phyloP scores from a whole-genome alignment of 352 stramenopile genomes.

The Phytopythium helicoides region DNA sequence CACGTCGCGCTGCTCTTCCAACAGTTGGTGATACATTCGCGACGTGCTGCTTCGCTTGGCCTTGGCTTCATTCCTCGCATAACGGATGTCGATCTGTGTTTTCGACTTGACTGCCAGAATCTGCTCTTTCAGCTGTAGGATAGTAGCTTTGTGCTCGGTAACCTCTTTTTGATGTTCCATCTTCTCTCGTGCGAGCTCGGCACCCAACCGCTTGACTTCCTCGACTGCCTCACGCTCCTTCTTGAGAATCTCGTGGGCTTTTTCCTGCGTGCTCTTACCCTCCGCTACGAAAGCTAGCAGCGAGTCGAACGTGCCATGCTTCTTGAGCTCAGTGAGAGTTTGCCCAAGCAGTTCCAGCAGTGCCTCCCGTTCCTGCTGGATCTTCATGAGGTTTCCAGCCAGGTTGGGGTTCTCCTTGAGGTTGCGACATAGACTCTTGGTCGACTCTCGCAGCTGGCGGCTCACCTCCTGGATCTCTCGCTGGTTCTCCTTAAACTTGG shows the following conservation, averaged over 20 bases:
- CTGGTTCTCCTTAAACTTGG: conserved; percentile 93
- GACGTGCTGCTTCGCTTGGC: conserved; percentile 79
- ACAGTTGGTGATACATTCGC: conserved; percentile 77
- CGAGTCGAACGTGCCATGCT: conserved; percentile 70
- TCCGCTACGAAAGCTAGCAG: conserved; percentile 76
- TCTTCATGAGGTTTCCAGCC: conserved; percentile 90
- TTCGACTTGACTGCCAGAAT: conserved; percentile 82
- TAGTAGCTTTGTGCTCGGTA: conserved; percentile 58
- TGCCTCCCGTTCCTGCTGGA: conserved; percentile 86
- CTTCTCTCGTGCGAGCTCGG: conserved; percentile 77
- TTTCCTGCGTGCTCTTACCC: conserved; percentile 71
- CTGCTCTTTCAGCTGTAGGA: conserved; percentile 82
- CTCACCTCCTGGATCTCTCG: conserved; percentile 92
- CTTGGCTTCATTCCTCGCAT: conserved; percentile 79
- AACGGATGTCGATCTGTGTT: conserved; percentile 80
- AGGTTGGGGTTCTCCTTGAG: conserved; percentile 94
- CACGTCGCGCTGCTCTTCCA: conserved; percentile 69
- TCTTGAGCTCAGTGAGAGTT: conserved; percentile 67
- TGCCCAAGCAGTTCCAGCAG: conserved; percentile 73
- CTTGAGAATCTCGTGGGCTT: conserved; percentile 78
- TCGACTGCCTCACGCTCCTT: conserved; percentile 86
- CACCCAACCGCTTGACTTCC: conserved; percentile 82
- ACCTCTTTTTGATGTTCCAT: conserved; percentile 79
- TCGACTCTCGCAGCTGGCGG: conserved; percentile 85
- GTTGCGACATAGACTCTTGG: conserved; percentile 90